Evolutionary conservation across 2,329 filamentous ascomycete species (phyloP).

Genomic region (Phaeophleospora eucalypticola): DNA sequence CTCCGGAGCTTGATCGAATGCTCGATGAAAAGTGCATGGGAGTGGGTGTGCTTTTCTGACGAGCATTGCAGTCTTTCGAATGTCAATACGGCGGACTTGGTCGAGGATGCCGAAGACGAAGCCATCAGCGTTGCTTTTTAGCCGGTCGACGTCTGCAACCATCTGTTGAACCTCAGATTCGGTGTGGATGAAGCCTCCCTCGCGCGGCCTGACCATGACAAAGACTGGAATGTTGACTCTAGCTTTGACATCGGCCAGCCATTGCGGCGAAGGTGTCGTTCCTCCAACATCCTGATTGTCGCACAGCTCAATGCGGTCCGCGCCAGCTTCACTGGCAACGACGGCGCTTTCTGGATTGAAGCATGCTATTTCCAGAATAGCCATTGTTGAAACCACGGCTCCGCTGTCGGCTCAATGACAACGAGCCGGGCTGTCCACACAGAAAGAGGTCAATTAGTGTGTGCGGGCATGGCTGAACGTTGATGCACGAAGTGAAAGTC

Average conservation of each 20-base stretch:
- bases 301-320: constrained; percentile 52
- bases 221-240: constrained; percentile 42
- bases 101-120: constrained; percentile 52
- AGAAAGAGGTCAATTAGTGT: no score
- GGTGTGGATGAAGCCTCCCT: constrained; percentile 44
- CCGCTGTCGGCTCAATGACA: no score
- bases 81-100: constrained; percentile 35
- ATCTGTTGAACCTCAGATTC: constrained; percentile 42
- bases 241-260: constrained; percentile 26
- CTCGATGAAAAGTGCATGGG: constrained; percentile 54
- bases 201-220: constrained; percentile 52
- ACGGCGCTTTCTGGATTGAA: constrained; percentile 45
- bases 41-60: constrained; percentile 40
- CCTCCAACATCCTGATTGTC: constrained; percentile 40
- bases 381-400: constrained; percentile 11
- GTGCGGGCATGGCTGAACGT: no score
- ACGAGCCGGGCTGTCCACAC: no score
- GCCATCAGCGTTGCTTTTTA: constrained; percentile 40
- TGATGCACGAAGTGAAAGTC: no score
- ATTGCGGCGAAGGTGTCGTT: constrained; percentile 36
- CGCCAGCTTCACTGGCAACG: constrained; percentile 38
- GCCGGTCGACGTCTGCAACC: constrained; percentile 36
- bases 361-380: constrained; percentile 46
- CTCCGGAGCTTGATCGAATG: constrained; percentile 45
- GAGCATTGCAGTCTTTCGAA: constrained; percentile 38